Conservation (phyloP, 2,329 filamentous ascomycete species). For the Juglanconis oblonga region DNA sequence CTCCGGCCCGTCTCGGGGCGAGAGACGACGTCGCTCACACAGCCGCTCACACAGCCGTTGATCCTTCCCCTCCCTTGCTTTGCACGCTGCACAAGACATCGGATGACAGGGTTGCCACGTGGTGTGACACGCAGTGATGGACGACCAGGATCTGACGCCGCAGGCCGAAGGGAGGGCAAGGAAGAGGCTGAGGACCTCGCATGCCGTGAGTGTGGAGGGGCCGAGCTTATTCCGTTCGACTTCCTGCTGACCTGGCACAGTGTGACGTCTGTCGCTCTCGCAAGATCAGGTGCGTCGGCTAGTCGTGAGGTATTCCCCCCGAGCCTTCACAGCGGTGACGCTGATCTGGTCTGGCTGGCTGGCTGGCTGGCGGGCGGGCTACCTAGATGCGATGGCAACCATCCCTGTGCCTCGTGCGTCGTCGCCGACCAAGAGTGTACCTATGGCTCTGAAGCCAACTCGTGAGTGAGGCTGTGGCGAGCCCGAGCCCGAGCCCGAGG, state of each 20-base stretch:
- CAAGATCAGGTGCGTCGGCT: slow-evolving; percentile 46
- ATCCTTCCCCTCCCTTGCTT: no score
- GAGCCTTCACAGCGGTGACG: background rate
- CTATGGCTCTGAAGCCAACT: slow-evolving; percentile 41
- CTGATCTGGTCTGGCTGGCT: no score
- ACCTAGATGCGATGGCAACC: slow-evolving; percentile 44
- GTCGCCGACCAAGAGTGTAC: slow-evolving; percentile 36
- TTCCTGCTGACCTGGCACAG: slow-evolving; percentile 28
- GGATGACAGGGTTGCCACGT: slow-evolving; percentile 1
- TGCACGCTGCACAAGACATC: no score
- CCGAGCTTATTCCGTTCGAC: no score
- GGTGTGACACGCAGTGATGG: slow-evolving; percentile 11
- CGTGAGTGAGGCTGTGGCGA: slow-evolving; percentile 35
- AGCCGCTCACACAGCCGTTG: no score
- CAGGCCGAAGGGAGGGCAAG: no score
- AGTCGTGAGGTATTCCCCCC: no score
- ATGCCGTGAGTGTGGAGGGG: slow-evolving; percentile 34
- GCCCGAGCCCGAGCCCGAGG: no score
- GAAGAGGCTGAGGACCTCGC: slow-evolving; percentile 40
- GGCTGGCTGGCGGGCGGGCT: no score
- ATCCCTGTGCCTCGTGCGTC: slow-evolving; percentile 40
- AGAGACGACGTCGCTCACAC: no score
- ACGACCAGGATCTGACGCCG: slow-evolving; percentile 27
- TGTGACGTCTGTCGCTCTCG: slow-evolving; percentile 45
- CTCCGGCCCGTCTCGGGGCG: no score